These are phyloP conservation scores for Chytridium lagenaria DNA, from an alignment of 371 early-diverging fungal species.

Conservation along the genomic window DNA sequence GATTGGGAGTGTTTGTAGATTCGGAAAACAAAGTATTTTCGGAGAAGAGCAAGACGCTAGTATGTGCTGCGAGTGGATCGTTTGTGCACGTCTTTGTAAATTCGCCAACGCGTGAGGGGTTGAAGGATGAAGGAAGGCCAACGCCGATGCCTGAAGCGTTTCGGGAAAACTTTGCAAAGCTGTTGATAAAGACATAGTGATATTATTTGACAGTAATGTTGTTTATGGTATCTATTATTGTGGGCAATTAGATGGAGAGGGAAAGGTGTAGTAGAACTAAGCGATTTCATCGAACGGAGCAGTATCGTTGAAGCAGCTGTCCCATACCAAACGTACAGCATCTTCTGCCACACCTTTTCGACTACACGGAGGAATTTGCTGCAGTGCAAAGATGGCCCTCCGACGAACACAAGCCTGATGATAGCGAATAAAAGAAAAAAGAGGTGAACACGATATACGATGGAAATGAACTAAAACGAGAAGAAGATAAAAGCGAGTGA, in stretches of 20 bases:
- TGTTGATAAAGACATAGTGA: not conserved
- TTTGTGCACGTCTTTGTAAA: slow-evolving; percentile 16
- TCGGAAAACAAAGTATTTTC: not conserved
- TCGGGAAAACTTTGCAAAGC: not conserved
- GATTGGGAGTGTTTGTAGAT: slow-evolving; percentile 60
- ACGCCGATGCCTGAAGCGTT: slow-evolving; percentile 2
- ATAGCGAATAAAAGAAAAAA: slow-evolving; percentile 4
- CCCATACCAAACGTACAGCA: slow-evolving; percentile 87
- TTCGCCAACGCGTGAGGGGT: not conserved
- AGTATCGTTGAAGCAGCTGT: slow-evolving; percentile 90
- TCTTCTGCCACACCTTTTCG: slow-evolving; percentile 80
- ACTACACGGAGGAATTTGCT: slow-evolving; percentile 76
- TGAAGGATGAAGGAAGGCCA: not conserved
- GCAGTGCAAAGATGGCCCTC: slow-evolving; percentile 81
- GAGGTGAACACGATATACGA: not conserved
- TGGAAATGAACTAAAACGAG: no score
- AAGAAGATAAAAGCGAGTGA: no score
- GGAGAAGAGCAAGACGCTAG: not conserved
- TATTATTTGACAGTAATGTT: not conserved
- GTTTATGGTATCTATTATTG: not conserved
- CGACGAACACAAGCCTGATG: slow-evolving; percentile 81
- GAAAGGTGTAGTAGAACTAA: no score
- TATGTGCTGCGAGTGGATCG: slow-evolving; percentile 1
- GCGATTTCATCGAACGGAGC: slow-evolving; percentile 92
- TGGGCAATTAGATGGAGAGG: no score